phyloP scores from a whole-genome alignment of 2,329 filamentous ascomycete genomes.

The Exophiala xenobiotica region DNA sequence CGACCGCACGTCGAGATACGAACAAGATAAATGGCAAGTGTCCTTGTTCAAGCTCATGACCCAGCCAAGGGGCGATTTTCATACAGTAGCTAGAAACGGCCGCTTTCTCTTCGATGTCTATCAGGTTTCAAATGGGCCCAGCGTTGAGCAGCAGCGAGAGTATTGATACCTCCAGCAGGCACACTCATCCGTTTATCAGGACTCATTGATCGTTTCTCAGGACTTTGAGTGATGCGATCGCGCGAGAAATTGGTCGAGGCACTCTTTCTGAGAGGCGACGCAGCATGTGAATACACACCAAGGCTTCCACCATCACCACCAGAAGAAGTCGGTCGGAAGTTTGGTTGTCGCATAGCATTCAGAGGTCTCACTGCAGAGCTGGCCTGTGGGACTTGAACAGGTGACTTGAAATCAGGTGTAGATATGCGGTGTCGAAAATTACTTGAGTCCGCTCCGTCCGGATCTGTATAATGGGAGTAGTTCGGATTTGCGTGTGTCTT shows the following conservation, averaged over 20 bases:
- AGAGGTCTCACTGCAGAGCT: constrained; percentile 45
- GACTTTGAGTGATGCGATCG: constrained; percentile 35
- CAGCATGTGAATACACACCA: constrained; percentile 75
- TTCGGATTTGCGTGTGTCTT: constrained; percentile 79
- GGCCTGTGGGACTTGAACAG: constrained; percentile 49
- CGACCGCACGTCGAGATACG: not conserved
- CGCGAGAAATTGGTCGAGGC: constrained; percentile 55
- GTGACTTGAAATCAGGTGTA: constrained; percentile 44
- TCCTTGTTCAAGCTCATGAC: not conserved
- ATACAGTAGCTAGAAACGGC: constrained; percentile 30
- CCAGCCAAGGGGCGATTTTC: not conserved
- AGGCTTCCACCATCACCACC: constrained; percentile 71
- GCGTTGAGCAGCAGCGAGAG: constrained; percentile 37
- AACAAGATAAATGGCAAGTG: not conserved
- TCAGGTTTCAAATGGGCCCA: constrained; percentile 33
- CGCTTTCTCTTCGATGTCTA: constrained; percentile 33
- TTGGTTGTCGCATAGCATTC: constrained; percentile 54
- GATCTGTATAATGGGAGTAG: constrained; percentile 69
- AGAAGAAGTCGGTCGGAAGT: constrained; percentile 48
- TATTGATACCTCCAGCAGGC: constrained; percentile 36
- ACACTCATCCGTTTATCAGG: constrained; percentile 46
- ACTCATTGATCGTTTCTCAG: constrained; percentile 41
- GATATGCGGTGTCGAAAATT: constrained; percentile 45
- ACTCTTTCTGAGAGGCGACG: constrained; percentile 80
- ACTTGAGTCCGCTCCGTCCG: constrained; percentile 53